These are phyloP conservation scores for Xylaria sp. DNA, from an alignment of 2,329 filamentous ascomycete genomes.

Conservation along the genomic window DNA sequence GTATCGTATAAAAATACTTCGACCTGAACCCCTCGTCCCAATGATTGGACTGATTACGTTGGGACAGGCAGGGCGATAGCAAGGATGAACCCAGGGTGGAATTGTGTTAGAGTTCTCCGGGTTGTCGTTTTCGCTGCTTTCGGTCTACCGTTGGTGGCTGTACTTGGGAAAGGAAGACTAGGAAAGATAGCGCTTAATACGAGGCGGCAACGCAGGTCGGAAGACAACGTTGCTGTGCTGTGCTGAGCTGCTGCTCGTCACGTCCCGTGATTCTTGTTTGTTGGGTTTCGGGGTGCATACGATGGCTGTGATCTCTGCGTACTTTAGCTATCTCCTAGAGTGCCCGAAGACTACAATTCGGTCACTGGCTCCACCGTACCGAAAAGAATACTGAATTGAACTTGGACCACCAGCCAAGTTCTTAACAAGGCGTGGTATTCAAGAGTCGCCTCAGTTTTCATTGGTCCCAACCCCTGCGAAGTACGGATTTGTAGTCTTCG, in stretches of 20 bases:
- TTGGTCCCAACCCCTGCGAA: too few species aligned
- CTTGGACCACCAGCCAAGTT: too few species aligned
- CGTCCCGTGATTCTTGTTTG: not conserved
- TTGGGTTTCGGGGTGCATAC: not conserved
- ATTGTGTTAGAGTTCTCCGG: not conserved
- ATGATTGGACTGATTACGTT: not conserved
- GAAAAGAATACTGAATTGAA: too few species aligned
- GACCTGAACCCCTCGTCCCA: not conserved
- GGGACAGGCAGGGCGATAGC: not conserved
- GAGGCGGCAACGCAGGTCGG: conserved; percentile 1
- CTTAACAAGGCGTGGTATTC: too few species aligned
- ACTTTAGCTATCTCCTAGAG: too few species aligned
- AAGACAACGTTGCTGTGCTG: not conserved
- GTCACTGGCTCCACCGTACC: too few species aligned
- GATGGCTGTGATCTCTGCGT: too few species aligned
- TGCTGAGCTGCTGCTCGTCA: not conserved
- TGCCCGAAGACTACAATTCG: too few species aligned
- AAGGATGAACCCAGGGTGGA: not conserved
- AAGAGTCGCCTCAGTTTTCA: too few species aligned
- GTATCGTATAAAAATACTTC: not conserved
- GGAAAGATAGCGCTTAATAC: not conserved
- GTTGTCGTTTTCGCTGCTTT: not conserved
- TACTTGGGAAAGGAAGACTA: not conserved
- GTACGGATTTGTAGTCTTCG: too few species aligned
- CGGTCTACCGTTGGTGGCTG: not conserved